Conservation (phyloP, 306 rosid species). For the Styphnolobium japonicum region DNA sequence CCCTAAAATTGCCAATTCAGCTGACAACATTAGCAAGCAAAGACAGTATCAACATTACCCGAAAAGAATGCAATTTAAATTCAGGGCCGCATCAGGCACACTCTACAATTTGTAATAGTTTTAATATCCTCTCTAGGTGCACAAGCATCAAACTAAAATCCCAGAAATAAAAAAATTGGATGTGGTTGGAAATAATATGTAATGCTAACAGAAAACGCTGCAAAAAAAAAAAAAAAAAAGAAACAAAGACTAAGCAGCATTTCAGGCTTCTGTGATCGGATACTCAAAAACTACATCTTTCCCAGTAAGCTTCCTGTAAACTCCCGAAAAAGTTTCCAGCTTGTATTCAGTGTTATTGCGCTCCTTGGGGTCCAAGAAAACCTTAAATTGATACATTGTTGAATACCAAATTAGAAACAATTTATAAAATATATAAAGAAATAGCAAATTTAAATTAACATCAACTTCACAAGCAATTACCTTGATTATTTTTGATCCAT, state of each 20-base stretch:
- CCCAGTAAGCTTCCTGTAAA: constrained; percentile 55
- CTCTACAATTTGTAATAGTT: not conserved
- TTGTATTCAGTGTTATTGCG: constrained; percentile 59
- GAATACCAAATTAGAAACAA: not conserved
- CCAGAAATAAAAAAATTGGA: constrained; percentile 8
- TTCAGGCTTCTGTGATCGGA: constrained; percentile 43
- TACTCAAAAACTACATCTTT: constrained; percentile 54
- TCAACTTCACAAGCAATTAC: constrained; percentile 17
- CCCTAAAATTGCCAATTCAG: not conserved
- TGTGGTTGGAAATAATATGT: not conserved
- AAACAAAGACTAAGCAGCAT: not conserved
- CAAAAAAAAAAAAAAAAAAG: not conserved
- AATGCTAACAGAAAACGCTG: not conserved
- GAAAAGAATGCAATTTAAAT: not conserved
- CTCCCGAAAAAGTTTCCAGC: constrained; percentile 52
- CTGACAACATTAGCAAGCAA: not conserved
- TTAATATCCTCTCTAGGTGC: not conserved
- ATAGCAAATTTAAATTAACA: not conserved
- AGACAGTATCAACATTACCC: not conserved
- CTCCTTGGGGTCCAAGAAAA: constrained; percentile 56
- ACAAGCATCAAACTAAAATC: not conserved
- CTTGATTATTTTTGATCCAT: constrained; percentile 67
- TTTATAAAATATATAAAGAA: not conserved
- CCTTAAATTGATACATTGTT: constrained; percentile 6
- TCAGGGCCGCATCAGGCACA: not conserved